Conservation (phyloP, 176 grass and related monocot genomes). For the Saccharum spontaneum region DNA sequence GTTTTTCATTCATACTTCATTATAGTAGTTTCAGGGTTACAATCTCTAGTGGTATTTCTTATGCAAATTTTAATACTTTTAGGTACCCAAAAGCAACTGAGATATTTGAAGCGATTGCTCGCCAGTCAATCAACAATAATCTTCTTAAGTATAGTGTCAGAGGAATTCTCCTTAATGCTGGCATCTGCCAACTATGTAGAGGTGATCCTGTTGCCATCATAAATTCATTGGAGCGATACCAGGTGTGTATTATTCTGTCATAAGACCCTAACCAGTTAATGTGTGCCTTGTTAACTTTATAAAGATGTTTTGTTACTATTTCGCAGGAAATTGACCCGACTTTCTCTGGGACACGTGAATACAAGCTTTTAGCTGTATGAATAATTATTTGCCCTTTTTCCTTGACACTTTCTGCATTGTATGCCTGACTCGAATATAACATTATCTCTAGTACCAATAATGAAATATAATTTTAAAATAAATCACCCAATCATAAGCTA, state of each 20-base stretch:
- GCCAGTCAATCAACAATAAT: slow-evolving; percentile 85
- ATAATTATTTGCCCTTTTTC: slow-evolving; percentile 21
- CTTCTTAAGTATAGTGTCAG: slow-evolving; percentile 97
- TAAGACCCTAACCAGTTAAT: slow-evolving; percentile 14
- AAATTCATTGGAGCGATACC: slow-evolving; percentile 90
- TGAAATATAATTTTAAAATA: slow-evolving; percentile 22
- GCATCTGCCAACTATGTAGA: slow-evolving; percentile 93
- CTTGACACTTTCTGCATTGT: slow-evolving; percentile 18
- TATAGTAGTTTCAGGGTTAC: background rate
- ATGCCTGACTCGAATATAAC: background rate
- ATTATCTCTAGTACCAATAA: slow-evolving; percentile 14
- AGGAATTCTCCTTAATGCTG: slow-evolving; percentile 96
- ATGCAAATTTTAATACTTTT: slow-evolving; percentile 31
- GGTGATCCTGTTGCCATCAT: slow-evolving; percentile 86
- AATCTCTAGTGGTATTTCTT: slow-evolving; percentile 13
- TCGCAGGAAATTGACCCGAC: slow-evolving; percentile 92
- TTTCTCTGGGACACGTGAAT: slow-evolving; percentile 96
- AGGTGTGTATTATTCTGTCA: slow-evolving; percentile 57
- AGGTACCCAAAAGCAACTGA: slow-evolving; percentile 91
- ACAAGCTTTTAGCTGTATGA: slow-evolving; percentile 88
- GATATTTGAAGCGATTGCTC: slow-evolving; percentile 88
- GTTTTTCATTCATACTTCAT: background rate
- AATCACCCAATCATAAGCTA: background rate
- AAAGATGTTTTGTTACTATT: slow-evolving; percentile 17
- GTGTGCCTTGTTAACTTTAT: slow-evolving; percentile 27